Evolutionary conservation across 371 early-diverging fungal species (phyloP), one percentile per base, ranked within the genome.

Genomic region (Mucor ambiguus): DNA sequence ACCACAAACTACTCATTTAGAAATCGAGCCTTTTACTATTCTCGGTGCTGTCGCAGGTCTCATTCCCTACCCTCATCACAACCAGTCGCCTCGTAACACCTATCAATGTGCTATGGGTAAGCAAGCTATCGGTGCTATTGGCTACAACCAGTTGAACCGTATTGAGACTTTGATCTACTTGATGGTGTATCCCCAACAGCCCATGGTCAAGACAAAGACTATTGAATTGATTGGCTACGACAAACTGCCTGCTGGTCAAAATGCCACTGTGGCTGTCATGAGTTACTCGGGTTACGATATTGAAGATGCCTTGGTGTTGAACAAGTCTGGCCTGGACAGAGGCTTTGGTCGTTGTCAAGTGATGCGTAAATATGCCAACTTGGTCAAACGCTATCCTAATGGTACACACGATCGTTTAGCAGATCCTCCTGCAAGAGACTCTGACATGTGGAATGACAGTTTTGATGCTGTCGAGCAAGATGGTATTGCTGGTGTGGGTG

Each of bases 51-150:
- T 98, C 8, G 99, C 99, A 11, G 98, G 99, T 4, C 81, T 99
- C 44, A 99, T 99, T 89, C 99, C 99, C 48, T 99, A 96, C 83
- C 99, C 99, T 33, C 97, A 99, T 85, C 99, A 99, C 85, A 99
- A 99, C 83, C 99, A 99, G 82, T 95, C 96, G 60, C 99, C 99
- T 33, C 93, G 99, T 85, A 99, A 99, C 85, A 99, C 99, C 6
- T 94, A 94, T 70, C 98, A 98, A 85, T 99, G 98, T 77, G 99
- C 99, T 77, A 99, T 99, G 99, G 99, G 99, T 76, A 99, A 99
- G 84, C 99, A 99, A 84, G 99, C 99, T 56, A 99, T 99, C 63
- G 99, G 99, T 33, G 92, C 95, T 22, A 98, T 98, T 68, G 95
- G 94, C 11, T 96, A 95, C 70, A 99, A 99, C 78, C 95, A 97